phyloP scores from a whole-genome alignment of 352 stramenopile species.

The Aphanomyces cochlioides region DNA sequence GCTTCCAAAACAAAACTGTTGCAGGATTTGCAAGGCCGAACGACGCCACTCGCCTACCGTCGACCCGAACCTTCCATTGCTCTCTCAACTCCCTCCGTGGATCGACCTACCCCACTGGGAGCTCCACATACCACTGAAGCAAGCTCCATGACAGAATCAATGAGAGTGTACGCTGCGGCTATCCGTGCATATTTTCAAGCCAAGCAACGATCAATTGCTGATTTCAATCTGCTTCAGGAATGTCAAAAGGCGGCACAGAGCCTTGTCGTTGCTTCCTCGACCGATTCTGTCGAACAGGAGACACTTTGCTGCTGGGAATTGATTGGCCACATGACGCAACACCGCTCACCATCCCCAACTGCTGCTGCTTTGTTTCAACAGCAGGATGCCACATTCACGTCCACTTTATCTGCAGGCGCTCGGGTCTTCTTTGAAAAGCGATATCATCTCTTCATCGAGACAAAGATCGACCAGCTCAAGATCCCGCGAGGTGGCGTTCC shows the following conservation, averaged over 20 bases:
- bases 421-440: conserved; percentile 74
- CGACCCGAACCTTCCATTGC: conserved; percentile 8
- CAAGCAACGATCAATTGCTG: background rate
- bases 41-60: conserved; percentile 43
- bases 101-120: conserved; percentile 41
- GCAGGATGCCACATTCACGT: conserved; percentile 43
- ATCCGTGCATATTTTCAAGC: conserved; percentile 17
- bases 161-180: conserved; percentile 74
- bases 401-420: conserved; percentile 62
- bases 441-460: conserved; percentile 71
- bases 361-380: conserved; percentile 38
- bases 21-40: conserved; percentile 54
- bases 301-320: conserved; percentile 82
- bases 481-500: conserved; percentile 66
- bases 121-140: conserved; percentile 60
- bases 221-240: conserved; percentile 51
- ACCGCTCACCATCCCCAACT: conserved; percentile 45
- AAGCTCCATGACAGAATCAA: conserved; percentile 74
- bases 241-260: background rate
- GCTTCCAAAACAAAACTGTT: conserved; percentile 66
- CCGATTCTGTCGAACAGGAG: conserved; percentile 37
- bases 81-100: conserved; percentile 18
- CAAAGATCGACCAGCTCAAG: conserved; percentile 70
- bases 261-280: background rate
- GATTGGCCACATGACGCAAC: conserved; percentile 50